phyloP scores from a whole-genome alignment of 2,329 filamentous ascomycete species.

The Colletotrichum truncatum region DNA sequence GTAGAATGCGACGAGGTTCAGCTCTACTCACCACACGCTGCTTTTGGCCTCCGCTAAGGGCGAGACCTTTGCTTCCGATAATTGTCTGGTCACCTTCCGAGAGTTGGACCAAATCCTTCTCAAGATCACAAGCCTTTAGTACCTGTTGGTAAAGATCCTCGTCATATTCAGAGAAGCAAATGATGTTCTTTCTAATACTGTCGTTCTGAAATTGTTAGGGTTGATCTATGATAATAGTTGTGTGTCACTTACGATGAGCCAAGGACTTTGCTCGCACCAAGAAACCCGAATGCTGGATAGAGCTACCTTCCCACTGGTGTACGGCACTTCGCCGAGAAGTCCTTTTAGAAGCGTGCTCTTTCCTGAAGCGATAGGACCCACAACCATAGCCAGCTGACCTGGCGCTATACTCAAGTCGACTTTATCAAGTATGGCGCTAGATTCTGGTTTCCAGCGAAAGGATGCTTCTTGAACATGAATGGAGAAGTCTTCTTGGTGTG shows the following conservation, averaged over 20 bases:
- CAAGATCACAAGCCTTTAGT: constrained; percentile 42
- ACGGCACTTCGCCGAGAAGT: constrained; percentile 44
- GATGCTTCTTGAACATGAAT: constrained; percentile 36
- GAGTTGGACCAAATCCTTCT: constrained; percentile 43
- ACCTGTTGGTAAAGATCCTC: constrained; percentile 35
- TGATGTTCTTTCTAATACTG: constrained; percentile 45
- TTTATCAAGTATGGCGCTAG: constrained; percentile 37
- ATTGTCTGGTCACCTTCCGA: constrained; percentile 46
- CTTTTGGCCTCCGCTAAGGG: constrained; percentile 57
- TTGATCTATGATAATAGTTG: too few relatives aligned
- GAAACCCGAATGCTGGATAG: constrained; percentile 32
- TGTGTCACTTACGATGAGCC: constrained; percentile 38
- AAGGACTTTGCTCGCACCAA: constrained; percentile 46
- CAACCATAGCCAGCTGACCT: constrained; percentile 47
- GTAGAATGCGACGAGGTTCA: too few relatives aligned
- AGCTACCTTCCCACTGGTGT: constrained; percentile 31
- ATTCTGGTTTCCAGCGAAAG: constrained; percentile 45
- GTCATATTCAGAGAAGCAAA: constrained; percentile 40
- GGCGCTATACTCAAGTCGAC: constrained; percentile 43
- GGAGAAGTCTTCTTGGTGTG: not conserved
- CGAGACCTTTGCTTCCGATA: constrained; percentile 55
- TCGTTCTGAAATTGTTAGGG: constrained; percentile 36
- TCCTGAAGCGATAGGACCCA: constrained; percentile 54
- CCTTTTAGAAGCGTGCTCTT: constrained; percentile 55
- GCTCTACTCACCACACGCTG: constrained; percentile 46